phyloP scores from a whole-genome alignment of 805 yeast species.

The Wickerhamomyces tratensis region DNA sequence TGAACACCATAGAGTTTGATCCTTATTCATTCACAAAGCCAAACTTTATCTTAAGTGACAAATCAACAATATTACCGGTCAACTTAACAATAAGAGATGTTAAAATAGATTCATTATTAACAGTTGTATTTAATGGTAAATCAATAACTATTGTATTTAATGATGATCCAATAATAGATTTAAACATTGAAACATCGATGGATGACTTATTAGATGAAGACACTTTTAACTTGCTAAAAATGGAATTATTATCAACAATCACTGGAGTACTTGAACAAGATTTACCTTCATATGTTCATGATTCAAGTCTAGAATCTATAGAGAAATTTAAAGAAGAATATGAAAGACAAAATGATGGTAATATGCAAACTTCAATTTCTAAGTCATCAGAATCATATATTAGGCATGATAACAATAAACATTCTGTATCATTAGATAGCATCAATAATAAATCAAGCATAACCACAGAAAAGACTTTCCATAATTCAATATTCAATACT shows the following conservation, averaged over 20 bases:
- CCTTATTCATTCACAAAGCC: conserved; percentile 16
- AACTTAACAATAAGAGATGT: conserved; percentile 12
- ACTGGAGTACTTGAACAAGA: conserved; percentile 13
- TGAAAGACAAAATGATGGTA: no score
- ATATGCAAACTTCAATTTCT: no score
- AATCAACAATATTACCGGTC: conserved; percentile 17
- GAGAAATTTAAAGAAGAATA: not conserved
- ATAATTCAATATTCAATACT: conserved; percentile 3
- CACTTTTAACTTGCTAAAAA: conserved; percentile 10
- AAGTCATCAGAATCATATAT: no score
- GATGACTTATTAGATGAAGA: conserved; percentile 19
- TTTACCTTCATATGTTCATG: conserved; percentile 12
- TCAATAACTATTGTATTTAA: conserved; percentile 16
- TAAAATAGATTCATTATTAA: conserved; percentile 12
- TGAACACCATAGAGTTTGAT: conserved; percentile 16
- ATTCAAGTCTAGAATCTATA: not conserved
- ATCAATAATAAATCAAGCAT: no score
- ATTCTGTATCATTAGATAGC: no score
- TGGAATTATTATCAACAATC: conserved; percentile 11
- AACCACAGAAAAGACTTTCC: not conserved
- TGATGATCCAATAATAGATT: conserved; percentile 15
- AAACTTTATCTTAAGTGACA: conserved; percentile 12
- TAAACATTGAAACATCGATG: conserved; percentile 14
- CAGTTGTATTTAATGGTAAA: conserved; percentile 11
- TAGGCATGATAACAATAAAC: no score